phyloP scores from a whole-genome alignment of 2,329 filamentous ascomycete species.

The Xylariomycetidae sp. region DNA sequence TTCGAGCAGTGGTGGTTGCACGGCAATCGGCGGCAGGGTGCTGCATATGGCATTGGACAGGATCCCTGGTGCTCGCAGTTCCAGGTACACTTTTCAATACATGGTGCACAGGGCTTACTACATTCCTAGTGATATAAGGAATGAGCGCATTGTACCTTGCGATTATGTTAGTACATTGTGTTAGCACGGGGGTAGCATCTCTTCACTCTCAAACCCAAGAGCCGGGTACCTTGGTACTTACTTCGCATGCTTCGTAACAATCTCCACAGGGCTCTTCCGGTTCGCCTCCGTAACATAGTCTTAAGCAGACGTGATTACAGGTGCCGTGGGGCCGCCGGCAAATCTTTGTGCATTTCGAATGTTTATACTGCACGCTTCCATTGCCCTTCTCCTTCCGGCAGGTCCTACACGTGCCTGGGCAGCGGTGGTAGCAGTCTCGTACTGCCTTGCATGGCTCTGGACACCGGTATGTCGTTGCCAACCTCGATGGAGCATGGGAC shows the following conservation, averaged over 20 bases:
- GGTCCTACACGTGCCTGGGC: slow-evolving; percentile 40
- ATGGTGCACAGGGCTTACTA: slow-evolving; percentile 57
- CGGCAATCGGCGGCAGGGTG: slow-evolving; percentile 62
- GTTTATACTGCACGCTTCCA: slow-evolving; percentile 28
- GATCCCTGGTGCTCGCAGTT: slow-evolving; percentile 47
- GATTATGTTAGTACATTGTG: slow-evolving; percentile 35
- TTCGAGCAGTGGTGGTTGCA: slow-evolving; percentile 57
- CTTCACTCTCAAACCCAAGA: too few species aligned
- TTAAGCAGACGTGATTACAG: slow-evolving; percentile 52
- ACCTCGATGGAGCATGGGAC: slow-evolving; percentile 48
- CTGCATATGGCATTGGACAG: slow-evolving; percentile 52
- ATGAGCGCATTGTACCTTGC: slow-evolving; percentile 53
- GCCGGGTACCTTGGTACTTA: too few species aligned
- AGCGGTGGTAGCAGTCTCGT: slow-evolving; percentile 56
- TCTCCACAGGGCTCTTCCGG: slow-evolving; percentile 49
- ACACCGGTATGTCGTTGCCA: slow-evolving; percentile 40
- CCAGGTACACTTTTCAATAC: slow-evolving; percentile 53
- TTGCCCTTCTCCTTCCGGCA: slow-evolving; percentile 40
- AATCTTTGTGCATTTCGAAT: slow-evolving; percentile 41
- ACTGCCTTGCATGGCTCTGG: slow-evolving; percentile 36
- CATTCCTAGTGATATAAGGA: slow-evolving; percentile 53
- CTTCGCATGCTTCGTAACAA: too few species aligned
- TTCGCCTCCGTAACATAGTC: slow-evolving; percentile 45
- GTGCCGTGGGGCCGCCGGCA: slow-evolving; percentile 48
- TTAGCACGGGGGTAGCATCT: too few species aligned